phyloP scores from a whole-genome alignment of 1,284 basidiomycete genomes.

The Microbotryum scabiosae region DNA sequence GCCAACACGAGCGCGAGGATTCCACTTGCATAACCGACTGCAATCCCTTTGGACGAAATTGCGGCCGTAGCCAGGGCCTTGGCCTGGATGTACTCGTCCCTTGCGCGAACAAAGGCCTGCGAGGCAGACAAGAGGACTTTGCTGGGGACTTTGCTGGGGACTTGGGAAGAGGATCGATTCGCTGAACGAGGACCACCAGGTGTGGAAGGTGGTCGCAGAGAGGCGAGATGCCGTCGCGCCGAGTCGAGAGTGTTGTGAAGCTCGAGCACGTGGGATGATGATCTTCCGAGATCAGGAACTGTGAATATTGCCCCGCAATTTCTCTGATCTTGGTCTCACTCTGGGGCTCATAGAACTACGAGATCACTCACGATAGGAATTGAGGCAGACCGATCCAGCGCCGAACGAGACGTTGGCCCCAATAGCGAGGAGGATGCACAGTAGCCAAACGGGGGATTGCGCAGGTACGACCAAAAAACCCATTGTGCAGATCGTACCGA shows the following conservation, averaged over 20 bases:
- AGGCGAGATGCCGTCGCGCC: no score
- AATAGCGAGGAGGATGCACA: slow-evolving; percentile 57
- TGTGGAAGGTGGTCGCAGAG: no score
- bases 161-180: slow-evolving; percentile 39
- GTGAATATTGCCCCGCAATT: no score
- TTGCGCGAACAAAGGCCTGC: background rate
- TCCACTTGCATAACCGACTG: slow-evolving; percentile 65
- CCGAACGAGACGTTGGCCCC: slow-evolving; percentile 74
- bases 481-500: slow-evolving; percentile 58
- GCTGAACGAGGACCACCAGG: no score
- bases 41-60: slow-evolving; percentile 72
- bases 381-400: slow-evolving; percentile 74
- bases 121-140: slow-evolving; percentile 11
- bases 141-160: background rate
- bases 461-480: slow-evolving; percentile 66
- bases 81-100: slow-evolving; percentile 19
- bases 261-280: no score
- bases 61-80: slow-evolving; percentile 49
- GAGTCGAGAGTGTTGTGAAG: no score
- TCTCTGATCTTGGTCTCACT: no score
- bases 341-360: background rate
- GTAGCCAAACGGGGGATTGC: slow-evolving; percentile 55
- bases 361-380: slow-evolving; percentile 52
- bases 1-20: slow-evolving; percentile 61
- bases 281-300: no score